Percentiles rank a stretch among this genome's conserved stretches.
Conservation (phyloP, 495 filamentous ascomycete genomes). For the Pseudomonodictys pantanalensis region DNA sequence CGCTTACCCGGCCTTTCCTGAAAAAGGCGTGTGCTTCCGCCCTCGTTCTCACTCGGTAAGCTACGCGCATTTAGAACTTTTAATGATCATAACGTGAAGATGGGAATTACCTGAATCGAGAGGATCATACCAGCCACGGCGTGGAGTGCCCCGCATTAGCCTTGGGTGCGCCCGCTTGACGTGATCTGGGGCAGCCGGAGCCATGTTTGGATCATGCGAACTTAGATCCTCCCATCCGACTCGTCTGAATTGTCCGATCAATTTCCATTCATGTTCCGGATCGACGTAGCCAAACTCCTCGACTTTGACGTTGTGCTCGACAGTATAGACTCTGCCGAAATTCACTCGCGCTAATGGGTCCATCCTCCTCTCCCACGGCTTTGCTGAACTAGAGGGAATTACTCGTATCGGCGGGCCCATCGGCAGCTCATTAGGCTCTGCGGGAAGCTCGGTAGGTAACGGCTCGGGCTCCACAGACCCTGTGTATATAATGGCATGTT, state of each 20-base stretch:
- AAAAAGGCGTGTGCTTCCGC: too few species aligned
- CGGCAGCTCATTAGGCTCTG: not conserved
- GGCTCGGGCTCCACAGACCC: not conserved
- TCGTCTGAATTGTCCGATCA: slow-evolving; percentile 12
- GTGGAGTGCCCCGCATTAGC: too few species aligned
- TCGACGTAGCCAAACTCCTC: slow-evolving; percentile 38
- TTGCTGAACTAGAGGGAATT: not conserved
- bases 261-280: slow-evolving; percentile 4
- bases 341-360: slow-evolving; percentile 44
- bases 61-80: too few species aligned
- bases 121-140: too few species aligned
- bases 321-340: slow-evolving; percentile 48
- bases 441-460: not conserved
- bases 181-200: too few species aligned
- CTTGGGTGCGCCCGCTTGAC: too few species aligned
- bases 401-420: slow-evolving; percentile 8
- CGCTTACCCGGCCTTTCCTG: too few species aligned
- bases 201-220: too few species aligned
- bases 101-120: too few species aligned
- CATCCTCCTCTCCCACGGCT: slow-evolving; percentile 8
- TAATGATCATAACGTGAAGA: too few species aligned
- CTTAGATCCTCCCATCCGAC: too few species aligned
- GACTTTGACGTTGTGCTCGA: slow-evolving; percentile 51
- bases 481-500: slow-evolving; percentile 39
- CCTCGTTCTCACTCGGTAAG: too few species aligned